Evolutionary conservation across 192 early-diverging fungal species (phyloP).

Genomic region (Coemansia sp.): DNA sequence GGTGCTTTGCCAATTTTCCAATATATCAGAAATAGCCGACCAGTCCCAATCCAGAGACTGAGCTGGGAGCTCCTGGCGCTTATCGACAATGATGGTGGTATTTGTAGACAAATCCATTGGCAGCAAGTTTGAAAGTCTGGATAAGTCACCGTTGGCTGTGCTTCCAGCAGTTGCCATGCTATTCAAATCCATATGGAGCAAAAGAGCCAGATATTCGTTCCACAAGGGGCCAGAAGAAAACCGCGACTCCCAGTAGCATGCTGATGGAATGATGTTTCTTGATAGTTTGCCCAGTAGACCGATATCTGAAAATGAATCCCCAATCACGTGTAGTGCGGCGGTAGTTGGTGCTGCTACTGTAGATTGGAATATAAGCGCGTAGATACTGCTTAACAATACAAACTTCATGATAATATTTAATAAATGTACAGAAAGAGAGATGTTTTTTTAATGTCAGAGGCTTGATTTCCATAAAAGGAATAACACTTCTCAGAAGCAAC

Average conservation of each 20-base stretch:
- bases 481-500: no score
- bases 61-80: no score
- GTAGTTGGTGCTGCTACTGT: background rate
- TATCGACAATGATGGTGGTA: background rate
- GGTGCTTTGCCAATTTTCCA: no score
- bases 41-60: no score
- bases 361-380: background rate
- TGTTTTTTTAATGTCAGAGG: background rate
- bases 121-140: background rate
- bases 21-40: no score
- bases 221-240: slow-evolving; percentile 32
- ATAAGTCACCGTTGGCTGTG: slow-evolving; percentile 13
- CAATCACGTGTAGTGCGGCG: slow-evolving; percentile 28
- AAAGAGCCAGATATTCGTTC: slow-evolving; percentile 33
- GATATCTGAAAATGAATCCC: slow-evolving; percentile 25
- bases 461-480: no score
- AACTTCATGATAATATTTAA: background rate
- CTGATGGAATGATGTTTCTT: slow-evolving; percentile 5
- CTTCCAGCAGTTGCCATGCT: slow-evolving; percentile 29
- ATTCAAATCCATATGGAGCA: slow-evolving; percentile 21
- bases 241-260: slow-evolving; percentile 29
- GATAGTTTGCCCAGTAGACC: slow-evolving; percentile 25
- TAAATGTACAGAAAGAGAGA: background rate
- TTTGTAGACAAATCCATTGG: background rate
- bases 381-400: no score